Evolutionary conservation across 441 rosid species (phyloP).

Genomic region (Iberis amara): DNA sequence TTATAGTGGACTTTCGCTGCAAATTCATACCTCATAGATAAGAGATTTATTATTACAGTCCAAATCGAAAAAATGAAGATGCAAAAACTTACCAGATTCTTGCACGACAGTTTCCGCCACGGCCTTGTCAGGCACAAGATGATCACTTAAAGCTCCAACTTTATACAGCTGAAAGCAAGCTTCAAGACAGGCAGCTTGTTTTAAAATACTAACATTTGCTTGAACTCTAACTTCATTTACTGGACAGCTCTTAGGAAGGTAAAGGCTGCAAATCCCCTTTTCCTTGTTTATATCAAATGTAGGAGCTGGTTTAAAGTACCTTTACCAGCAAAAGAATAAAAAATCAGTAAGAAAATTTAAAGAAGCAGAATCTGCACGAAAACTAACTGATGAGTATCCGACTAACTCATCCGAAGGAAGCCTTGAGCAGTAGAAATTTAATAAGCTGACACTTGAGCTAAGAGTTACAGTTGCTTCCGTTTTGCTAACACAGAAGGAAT

Average conservation of each 20-base stretch:
- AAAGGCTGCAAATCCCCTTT: conserved; percentile 40
- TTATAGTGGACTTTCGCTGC: conserved; percentile 42
- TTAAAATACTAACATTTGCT: conserved; percentile 41
- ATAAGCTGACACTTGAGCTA: conserved; percentile 56
- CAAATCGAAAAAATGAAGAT: not conserved
- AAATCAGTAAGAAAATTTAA: conserved; percentile 5
- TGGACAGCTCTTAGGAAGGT: conserved; percentile 77
- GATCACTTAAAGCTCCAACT: conserved; percentile 69
- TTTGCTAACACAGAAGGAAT: conserved; percentile 44
- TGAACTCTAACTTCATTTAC: conserved; percentile 36
- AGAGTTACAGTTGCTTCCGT: conserved; percentile 62
- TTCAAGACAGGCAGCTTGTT: conserved; percentile 74
- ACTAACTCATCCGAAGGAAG: conserved; percentile 90
- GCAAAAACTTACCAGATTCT: conserved; percentile 36
- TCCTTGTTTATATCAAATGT: conserved; percentile 49
- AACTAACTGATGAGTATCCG: conserved; percentile 10
- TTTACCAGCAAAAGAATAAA: conserved; percentile 26
- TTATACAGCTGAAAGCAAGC: conserved; percentile 73
- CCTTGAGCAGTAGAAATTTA: conserved; percentile 77
- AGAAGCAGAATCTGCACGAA: not conserved
- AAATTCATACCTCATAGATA: conserved; percentile 14
- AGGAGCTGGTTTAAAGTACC: conserved; percentile 83
- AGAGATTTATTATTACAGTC: conserved; percentile 16
- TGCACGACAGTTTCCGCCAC: conserved; percentile 44
- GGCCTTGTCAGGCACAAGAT: conserved; percentile 75